These are phyloP conservation scores for Fonsecaea pedrosoi DNA, from an alignment of 2,329 filamentous ascomycete species.

Conservation along the genomic window DNA sequence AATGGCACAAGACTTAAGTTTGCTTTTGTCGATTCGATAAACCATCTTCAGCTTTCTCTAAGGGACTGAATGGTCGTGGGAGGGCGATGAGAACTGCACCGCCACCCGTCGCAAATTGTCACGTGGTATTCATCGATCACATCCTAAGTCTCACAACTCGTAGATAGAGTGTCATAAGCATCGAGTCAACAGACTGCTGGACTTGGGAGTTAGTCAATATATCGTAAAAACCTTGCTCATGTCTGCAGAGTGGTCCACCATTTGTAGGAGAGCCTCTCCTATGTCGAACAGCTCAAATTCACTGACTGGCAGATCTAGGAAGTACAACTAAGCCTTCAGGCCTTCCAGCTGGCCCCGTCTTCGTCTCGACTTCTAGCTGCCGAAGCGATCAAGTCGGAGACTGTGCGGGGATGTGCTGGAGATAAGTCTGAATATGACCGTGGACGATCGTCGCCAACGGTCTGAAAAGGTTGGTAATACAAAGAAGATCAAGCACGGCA, in stretches of 20 bases:
- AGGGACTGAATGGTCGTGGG: background rate
- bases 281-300: background rate
- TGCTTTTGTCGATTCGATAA: no score
- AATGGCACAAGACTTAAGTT: no score
- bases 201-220: background rate
- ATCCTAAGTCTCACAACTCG: background rate
- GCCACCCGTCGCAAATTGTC: background rate
- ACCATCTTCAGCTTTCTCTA: no score
- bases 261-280: background rate
- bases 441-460: background rate
- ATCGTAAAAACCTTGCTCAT: background rate
- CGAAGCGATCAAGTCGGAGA: background rate
- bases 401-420: background rate
- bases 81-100: background rate
- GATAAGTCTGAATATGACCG: background rate
- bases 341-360: background rate
- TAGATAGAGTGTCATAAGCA: background rate
- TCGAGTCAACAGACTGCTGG: background rate
- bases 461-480: background rate
- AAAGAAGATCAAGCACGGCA: background rate
- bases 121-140: background rate
- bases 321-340: conserved; percentile 6
- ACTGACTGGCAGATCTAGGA: background rate
- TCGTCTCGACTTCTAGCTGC: background rate
- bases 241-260: background rate